Conservation (phyloP, 2,329 filamentous ascomycete genomes). For the Pseudogymnoascus sp. region DNA sequence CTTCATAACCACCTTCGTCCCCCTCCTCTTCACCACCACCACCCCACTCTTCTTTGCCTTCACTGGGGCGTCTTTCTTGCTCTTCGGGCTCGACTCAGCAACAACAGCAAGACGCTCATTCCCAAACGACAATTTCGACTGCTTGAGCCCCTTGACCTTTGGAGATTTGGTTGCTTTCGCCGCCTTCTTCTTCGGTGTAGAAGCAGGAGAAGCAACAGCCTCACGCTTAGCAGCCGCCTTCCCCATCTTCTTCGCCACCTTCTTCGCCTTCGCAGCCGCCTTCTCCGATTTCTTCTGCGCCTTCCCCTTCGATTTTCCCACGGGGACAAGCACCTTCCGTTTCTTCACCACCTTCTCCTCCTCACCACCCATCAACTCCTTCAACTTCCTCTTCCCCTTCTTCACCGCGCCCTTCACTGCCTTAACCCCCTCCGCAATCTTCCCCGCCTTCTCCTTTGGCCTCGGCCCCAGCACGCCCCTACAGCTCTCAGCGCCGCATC, state of each 20-base stretch:
- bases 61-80: neutral
- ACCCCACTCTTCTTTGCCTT: neutral
- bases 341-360: neutral
- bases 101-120: neutral
- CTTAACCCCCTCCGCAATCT: neutral
- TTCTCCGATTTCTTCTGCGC: neutral
- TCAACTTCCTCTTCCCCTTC: conserved; percentile 5
- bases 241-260: neutral
- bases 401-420: neutral
- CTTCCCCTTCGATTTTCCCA: neutral
- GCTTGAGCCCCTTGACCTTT: neutral
- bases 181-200: neutral
- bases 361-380: neutral
- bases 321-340: neutral
- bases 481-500: conserved; percentile 56
- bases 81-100: neutral
- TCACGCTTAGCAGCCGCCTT: neutral
- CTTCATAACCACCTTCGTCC: neutral
- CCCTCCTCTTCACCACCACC: neutral
- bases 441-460: conserved; percentile 32
- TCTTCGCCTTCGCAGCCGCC: neutral
- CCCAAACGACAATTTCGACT: neutral
- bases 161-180: neutral
- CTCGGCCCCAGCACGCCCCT: conserved; percentile 56
- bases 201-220: neutral